Evolutionary conservation across 73 alveolate species (phyloP).

Genomic region (Stentor coeruleus): DNA sequence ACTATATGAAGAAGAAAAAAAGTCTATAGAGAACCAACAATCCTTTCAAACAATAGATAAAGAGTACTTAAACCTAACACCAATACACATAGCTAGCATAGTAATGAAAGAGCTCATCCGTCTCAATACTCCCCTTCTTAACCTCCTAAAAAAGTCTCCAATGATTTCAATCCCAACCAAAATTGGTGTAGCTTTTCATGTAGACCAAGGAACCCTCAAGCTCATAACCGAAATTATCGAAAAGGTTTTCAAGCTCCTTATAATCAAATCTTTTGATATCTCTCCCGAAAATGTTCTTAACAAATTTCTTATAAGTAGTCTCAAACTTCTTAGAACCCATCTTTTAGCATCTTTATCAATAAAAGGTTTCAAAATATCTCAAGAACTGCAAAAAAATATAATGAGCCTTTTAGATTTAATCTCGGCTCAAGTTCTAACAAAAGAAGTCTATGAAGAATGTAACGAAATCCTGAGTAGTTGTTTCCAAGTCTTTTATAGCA

Average conservation of each 20-base stretch:
- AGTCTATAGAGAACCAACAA: not conserved
- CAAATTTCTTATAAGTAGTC: not conserved
- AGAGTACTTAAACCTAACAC: not conserved
- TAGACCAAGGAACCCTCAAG: not conserved
- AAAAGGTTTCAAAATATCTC: not conserved
- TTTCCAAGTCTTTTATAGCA: not conserved
- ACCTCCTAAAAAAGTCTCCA: not conserved
- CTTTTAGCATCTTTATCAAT: not conserved
- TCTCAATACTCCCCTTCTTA: not conserved
- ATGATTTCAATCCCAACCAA: not conserved
- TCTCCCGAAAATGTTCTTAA: not conserved
- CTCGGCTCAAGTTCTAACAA: not conserved
- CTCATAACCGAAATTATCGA: not conserved
- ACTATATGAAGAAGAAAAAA: not conserved
- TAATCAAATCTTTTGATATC: too few species aligned
- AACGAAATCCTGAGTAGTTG: not conserved
- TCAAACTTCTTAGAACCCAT: constrained; percentile 13
- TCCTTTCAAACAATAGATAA: not conserved
- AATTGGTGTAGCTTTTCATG: not conserved
- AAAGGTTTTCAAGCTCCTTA: not conserved
- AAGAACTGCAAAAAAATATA: not conserved
- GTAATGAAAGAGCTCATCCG: not conserved
- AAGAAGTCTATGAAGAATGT: not conserved
- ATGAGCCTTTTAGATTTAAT: not conserved
- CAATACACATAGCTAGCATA: not conserved